Percentiles rank a stretch among this genome's conserved stretches.
These are phyloP conservation scores for Globisporangium paroecandrum DNA, from an alignment of 352 stramenopile species.

Conservation along the genomic window DNA sequence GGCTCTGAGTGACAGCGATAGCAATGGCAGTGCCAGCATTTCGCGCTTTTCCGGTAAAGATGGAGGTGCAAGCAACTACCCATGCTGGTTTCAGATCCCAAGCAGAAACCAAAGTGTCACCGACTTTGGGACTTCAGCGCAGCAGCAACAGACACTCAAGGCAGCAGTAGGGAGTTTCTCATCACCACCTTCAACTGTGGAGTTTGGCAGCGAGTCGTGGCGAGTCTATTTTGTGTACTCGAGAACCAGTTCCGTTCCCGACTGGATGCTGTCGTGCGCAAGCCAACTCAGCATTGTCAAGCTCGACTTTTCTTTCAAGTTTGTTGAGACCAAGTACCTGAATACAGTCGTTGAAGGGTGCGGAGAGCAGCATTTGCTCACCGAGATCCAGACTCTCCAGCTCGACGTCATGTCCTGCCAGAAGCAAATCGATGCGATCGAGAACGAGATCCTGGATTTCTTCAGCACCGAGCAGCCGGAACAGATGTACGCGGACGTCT, in stretches of 20 bases:
- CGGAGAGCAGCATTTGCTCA: conserved; percentile 34
- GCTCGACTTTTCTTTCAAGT: conserved; percentile 37
- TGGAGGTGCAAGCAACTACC: neutral
- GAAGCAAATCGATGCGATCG: conserved; percentile 51
- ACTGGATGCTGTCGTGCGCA: conserved; percentile 39
- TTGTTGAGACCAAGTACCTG: conserved; percentile 31
- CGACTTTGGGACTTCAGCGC: no score
- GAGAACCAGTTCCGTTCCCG: conserved; percentile 20
- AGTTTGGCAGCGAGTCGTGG: conserved; percentile 44
- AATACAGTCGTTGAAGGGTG: conserved; percentile 33
- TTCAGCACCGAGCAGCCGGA: conserved; percentile 38
- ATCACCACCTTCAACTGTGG: conserved; percentile 12
- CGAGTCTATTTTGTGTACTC: conserved; percentile 52
- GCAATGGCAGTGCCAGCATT: neutral
- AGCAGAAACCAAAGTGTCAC: neutral
- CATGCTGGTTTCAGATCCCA: conserved; percentile 17
- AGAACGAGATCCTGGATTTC: conserved; percentile 64
- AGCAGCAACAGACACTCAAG: no score
- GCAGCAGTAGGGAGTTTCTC: neutral
- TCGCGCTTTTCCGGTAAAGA: neutral
- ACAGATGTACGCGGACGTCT: conserved; percentile 39
- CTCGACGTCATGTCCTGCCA: conserved; percentile 46
- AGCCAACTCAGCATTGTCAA: conserved; percentile 41
- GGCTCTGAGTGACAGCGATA: conserved; percentile 16
- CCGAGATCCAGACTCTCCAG: conserved; percentile 43